Evolutionary conservation across 306 rosid genomes (phyloP).

Genomic region (Cicer chorassanicum): DNA sequence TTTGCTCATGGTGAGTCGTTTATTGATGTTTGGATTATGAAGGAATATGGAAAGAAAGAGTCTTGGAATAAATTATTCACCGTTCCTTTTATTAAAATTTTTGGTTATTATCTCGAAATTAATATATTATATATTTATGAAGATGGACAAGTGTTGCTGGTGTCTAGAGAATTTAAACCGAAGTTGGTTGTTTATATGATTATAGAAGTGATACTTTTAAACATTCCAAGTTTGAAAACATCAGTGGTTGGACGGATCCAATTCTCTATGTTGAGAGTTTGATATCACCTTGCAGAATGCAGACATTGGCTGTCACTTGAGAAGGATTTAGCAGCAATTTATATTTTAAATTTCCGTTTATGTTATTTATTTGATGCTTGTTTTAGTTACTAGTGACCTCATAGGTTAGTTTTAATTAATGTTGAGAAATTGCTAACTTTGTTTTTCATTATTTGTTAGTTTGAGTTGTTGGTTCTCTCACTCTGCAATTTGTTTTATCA

Average conservation of each 20-base stretch:
- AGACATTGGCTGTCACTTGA: too few species aligned
- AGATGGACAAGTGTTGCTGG: constrained; percentile 32
- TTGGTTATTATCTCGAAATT: background rate
- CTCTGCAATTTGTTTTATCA: too few species aligned
- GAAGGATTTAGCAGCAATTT: background rate
- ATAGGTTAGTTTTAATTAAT: background rate
- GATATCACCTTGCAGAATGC: too few species aligned
- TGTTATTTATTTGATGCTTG: too few species aligned
- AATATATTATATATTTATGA: constrained; percentile 20
- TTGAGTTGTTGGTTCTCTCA: background rate
- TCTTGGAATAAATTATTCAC: constrained; percentile 48
- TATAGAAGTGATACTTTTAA: constrained; percentile 9
- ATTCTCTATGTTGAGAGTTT: background rate
- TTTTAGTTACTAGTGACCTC: background rate
- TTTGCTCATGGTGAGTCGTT: background rate
- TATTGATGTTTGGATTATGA: constrained; percentile 48
- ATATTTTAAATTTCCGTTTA: background rate
- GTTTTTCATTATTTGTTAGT: background rate
- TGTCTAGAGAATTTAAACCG: background rate
- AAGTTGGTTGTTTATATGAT: constrained; percentile 34
- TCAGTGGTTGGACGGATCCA: background rate
- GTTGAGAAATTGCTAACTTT: background rate
- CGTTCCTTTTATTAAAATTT: background rate
- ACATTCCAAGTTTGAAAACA: background rate
- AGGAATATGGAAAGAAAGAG: constrained; percentile 45